Evolutionary conservation across 2,329 filamentous ascomycete species (phyloP).

Genomic region (Fusarium fracticaudum): DNA sequence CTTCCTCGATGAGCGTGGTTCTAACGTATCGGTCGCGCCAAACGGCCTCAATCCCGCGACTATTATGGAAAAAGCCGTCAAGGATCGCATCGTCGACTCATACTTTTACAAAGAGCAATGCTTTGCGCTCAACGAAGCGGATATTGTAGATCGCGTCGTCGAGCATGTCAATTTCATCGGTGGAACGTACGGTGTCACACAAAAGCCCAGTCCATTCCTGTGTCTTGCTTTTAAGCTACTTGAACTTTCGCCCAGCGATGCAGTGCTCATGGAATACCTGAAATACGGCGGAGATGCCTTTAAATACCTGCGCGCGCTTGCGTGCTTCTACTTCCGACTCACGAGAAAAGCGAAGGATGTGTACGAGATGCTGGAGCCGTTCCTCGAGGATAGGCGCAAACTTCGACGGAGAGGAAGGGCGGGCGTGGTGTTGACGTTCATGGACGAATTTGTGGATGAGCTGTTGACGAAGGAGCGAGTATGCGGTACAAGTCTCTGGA

Average conservation of each 20-base stretch:
- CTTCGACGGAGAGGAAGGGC: constrained; percentile 78
- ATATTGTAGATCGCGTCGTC: constrained; percentile 88
- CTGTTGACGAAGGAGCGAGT: constrained; percentile 88
- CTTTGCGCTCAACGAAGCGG: constrained; percentile 88
- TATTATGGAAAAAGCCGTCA: constrained; percentile 93
- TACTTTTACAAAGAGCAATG: constrained; percentile 99
- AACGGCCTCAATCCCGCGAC: constrained; percentile 94
- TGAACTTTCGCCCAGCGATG: constrained; percentile 83
- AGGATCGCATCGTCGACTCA: constrained; percentile 92
- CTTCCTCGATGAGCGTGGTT: constrained; percentile 92
- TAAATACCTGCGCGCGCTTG: constrained; percentile 89
- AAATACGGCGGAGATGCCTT: constrained; percentile 78
- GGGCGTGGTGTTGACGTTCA: constrained; percentile 78
- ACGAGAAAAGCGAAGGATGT: constrained; percentile 86
- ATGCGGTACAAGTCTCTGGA: constrained; percentile 91
- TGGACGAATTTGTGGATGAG: constrained; percentile 96
- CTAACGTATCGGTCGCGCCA: constrained; percentile 76
- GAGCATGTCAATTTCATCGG: constrained; percentile 84
- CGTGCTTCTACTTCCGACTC: constrained; percentile 91
- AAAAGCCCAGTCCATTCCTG: constrained; percentile 91
- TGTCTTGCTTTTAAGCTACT: constrained; percentile 95
- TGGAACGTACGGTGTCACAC: constrained; percentile 84
- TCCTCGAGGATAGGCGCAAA: constrained; percentile 84
- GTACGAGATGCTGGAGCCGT: constrained; percentile 82
- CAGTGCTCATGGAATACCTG: constrained; percentile 83